A percentile compares a stretch with the other conserved stretches of the same genome.
Evolutionary conservation across 805 yeast genomes (phyloP).

Genomic region (Suhomyces prunicola): DNA sequence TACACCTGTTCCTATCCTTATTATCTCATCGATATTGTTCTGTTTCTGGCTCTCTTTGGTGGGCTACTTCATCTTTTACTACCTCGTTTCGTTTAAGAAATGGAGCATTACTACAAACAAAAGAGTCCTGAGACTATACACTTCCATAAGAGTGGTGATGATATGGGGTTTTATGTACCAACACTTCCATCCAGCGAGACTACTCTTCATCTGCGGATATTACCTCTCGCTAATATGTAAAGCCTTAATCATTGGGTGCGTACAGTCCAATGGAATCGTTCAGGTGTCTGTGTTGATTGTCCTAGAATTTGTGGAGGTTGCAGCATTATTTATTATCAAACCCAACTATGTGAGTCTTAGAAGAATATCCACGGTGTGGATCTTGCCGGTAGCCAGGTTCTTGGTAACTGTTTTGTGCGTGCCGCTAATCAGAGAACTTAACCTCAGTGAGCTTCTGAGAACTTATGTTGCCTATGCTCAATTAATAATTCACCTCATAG

Average conservation of each 20-base stretch:
- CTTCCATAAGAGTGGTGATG: conserved; percentile 45
- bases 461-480: conserved; percentile 45
- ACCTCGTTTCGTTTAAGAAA: conserved; percentile 19
- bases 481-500: conserved; percentile 35
- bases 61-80: conserved; percentile 24
- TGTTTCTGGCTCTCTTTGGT: conserved; percentile 20
- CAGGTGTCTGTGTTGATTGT: conserved; percentile 41
- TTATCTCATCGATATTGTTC: conserved; percentile 30
- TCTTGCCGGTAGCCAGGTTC: conserved; percentile 37
- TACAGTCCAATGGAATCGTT: conserved; percentile 42
- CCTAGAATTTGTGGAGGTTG: conserved; percentile 29
- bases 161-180: conserved; percentile 47
- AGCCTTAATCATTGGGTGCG: conserved; percentile 42
- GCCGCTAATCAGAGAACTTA: conserved; percentile 38
- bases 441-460: conserved; percentile 34
- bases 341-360: conserved; percentile 29
- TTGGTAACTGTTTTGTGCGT: conserved; percentile 41
- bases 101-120: conserved; percentile 15
- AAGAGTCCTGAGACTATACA: conserved; percentile 36
- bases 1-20: conserved; percentile 15
- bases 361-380: conserved; percentile 30
- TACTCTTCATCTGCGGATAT: conserved; percentile 29
- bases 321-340: conserved; percentile 17
- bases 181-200: conserved; percentile 40
- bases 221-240: conserved; percentile 19